A percentile compares a stretch with the other conserved stretches of the same genome.
Evolutionary conservation across 1,284 basidiomycete genomes (phyloP).

Genomic region (Coniophora puteana): DNA sequence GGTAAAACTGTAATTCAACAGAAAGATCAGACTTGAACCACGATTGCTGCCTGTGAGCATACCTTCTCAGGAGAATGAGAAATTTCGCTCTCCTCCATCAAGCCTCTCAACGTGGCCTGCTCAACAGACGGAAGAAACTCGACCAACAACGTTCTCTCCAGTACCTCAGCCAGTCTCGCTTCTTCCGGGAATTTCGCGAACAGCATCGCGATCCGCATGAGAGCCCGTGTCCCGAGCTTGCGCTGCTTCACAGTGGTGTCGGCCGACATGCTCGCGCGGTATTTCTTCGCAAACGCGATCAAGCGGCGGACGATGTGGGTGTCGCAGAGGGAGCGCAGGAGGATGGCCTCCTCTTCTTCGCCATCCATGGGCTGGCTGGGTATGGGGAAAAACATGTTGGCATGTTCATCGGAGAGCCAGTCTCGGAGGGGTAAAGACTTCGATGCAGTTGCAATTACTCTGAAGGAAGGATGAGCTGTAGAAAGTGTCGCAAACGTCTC

Average conservation of each 20-base stretch:
- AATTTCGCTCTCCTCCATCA: conserved; percentile 51
- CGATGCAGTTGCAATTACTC: conserved; percentile 57
- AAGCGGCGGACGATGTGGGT: conserved; percentile 29
- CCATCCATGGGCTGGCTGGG: conserved; percentile 54
- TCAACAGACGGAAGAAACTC: conserved; percentile 62
- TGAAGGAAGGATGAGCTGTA: conserved; percentile 52
- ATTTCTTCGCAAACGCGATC: conserved; percentile 51
- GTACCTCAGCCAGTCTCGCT: conserved; percentile 41
- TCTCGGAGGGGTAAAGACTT: conserved; percentile 59
- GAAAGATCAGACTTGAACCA: neutral
- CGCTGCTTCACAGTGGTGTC: conserved; percentile 58
- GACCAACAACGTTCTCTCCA: conserved; percentile 47
- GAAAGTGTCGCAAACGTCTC: conserved; percentile 40
- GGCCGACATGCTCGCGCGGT: conserved; percentile 47
- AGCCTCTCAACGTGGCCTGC: conserved; percentile 46
- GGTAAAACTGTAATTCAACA: conserved; percentile 40
- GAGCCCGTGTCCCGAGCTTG: conserved; percentile 55
- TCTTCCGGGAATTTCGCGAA: conserved; percentile 42
- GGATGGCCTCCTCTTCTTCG: conserved; percentile 44
- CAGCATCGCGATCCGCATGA: conserved; percentile 52
- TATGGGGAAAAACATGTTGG: conserved; percentile 66
- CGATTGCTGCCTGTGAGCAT: conserved; percentile 14
- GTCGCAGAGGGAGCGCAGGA: conserved; percentile 41
- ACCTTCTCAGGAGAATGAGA: conserved; percentile 39
- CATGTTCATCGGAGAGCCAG: conserved; percentile 62